phyloP scores from a whole-genome alignment of 306 rosid genomes.

The Fragaria vesca region DNA sequence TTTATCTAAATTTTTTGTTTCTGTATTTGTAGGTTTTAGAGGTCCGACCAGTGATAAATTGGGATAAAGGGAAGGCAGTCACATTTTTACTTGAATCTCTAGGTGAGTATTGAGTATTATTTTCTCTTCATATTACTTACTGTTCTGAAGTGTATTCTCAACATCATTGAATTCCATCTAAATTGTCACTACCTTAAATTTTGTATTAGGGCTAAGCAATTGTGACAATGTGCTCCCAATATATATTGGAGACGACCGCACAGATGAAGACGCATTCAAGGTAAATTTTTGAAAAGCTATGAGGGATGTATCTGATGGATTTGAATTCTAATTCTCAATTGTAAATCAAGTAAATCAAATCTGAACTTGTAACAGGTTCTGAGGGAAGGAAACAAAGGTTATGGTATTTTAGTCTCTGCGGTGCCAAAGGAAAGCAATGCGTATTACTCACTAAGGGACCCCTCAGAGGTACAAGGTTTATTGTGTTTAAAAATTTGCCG shows the following conservation, averaged over 20 bases:
- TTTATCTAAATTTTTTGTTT: not conserved
- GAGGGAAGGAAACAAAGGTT: slow-evolving; percentile 68
- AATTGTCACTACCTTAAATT: slow-evolving; percentile 30
- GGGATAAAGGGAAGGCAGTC: slow-evolving; percentile 99
- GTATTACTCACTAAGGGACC: slow-evolving; percentile 75
- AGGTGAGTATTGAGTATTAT: slow-evolving; percentile 43
- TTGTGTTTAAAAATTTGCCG: not conserved
- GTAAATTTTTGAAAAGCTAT: slow-evolving; percentile 31
- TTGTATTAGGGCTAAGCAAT: slow-evolving; percentile 53
- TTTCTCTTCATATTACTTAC: not conserved
- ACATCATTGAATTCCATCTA: slow-evolving; percentile 7
- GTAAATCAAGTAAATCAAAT: not conserved
- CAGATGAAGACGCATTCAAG: slow-evolving; percentile 96
- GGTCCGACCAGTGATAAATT: slow-evolving; percentile 83
- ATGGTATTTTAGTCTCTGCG: slow-evolving; percentile 80
- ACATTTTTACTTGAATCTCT: slow-evolving; percentile 90
- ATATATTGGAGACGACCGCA: slow-evolving; percentile 89
- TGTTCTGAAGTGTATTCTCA: not conserved
- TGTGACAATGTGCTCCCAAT: slow-evolving; percentile 90
- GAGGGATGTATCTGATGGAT: slow-evolving; percentile 8
- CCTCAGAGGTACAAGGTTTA: slow-evolving; percentile 67
- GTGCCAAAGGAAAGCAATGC: slow-evolving; percentile 86
- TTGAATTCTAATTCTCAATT: not conserved
- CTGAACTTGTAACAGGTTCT: slow-evolving; percentile 53
- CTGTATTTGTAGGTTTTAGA: slow-evolving; percentile 72